A percentile compares a stretch with the other conserved stretches of the same genome.
phyloP scores from a whole-genome alignment of 768 basidiomycete species.

The Termitomyces sp. region DNA sequence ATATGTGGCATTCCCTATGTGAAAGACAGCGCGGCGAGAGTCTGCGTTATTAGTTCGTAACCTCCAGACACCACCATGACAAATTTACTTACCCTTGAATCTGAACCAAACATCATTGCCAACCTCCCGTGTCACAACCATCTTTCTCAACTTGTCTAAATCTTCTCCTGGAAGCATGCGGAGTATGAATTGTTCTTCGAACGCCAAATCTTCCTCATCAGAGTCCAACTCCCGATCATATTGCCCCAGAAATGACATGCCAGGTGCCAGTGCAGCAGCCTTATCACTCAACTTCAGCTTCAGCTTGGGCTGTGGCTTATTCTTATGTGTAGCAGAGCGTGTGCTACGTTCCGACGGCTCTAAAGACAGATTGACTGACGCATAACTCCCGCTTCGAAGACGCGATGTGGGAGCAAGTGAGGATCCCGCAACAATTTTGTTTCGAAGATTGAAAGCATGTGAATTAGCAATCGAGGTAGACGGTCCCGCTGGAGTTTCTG shows the following conservation, averaged over 20 bases:
- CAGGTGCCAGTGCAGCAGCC: constrained; percentile 73
- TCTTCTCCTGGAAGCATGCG: constrained; percentile 84
- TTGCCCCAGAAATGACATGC: constrained; percentile 83
- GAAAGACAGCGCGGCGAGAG: constrained; percentile 85
- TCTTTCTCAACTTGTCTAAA: constrained; percentile 72
- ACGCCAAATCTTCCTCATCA: constrained; percentile 89
- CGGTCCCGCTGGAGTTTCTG: constrained; percentile 26
- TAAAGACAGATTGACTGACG: constrained; percentile 14
- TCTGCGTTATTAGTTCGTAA: constrained; percentile 43
- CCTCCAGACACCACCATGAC: neutral
- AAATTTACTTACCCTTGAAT: constrained; percentile 70
- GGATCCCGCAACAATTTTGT: constrained; percentile 18
- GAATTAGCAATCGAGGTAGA: constrained; percentile 21
- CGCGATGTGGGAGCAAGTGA: constrained; percentile 22
- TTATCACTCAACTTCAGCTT: constrained; percentile 87
- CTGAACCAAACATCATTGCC: constrained; percentile 93
- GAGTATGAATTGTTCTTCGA: constrained; percentile 96
- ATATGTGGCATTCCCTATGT: constrained; percentile 75
- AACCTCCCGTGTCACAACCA: constrained; percentile 75
- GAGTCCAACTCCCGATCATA: constrained; percentile 95
- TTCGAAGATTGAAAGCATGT: constrained; percentile 15
- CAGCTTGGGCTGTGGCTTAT: constrained; percentile 65
- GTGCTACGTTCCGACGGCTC: constrained; percentile 47
- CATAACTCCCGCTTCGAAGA: constrained; percentile 29
- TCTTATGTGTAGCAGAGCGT: constrained; percentile 45